These are phyloP conservation scores for Termitomyces sp. DNA, from an alignment of 768 basidiomycete genomes.

Conservation along the genomic window DNA sequence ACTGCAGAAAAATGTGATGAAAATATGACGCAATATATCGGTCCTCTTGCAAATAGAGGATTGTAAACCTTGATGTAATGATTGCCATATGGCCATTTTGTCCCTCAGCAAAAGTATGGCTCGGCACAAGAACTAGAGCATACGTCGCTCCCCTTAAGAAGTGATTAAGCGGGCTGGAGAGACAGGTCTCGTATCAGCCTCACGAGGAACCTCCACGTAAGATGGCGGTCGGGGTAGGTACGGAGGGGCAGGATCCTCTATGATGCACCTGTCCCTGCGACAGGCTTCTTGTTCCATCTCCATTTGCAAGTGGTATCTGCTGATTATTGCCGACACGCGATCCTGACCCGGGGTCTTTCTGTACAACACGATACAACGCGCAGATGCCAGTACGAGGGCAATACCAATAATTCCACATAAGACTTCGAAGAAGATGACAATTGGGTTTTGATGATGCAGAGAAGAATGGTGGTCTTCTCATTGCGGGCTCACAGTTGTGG, in stretches of 20 bases:
- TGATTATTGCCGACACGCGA: slow-evolving; percentile 37
- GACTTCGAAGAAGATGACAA: slow-evolving; percentile 42
- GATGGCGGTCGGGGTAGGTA: slow-evolving; percentile 49
- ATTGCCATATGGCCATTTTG: neutral
- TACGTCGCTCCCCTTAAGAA: slow-evolving; percentile 1
- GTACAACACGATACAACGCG: slow-evolving; percentile 43
- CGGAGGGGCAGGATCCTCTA: slow-evolving; percentile 47
- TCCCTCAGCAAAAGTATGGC: slow-evolving; percentile 4
- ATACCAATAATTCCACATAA: slow-evolving; percentile 40
- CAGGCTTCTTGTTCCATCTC: slow-evolving; percentile 48
- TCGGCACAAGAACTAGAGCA: slow-evolving; percentile 1
- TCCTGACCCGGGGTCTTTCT: slow-evolving; percentile 42
- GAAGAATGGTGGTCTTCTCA: slow-evolving; percentile 13
- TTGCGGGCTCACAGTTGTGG: slow-evolving; percentile 5
- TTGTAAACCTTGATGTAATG: neutral
- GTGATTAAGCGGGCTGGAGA: slow-evolving; percentile 6
- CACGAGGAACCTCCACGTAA: slow-evolving; percentile 27
- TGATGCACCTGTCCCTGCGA: slow-evolving; percentile 21
- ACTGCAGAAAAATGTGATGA: neutral
- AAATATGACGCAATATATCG: neutral
- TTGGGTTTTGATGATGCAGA: slow-evolving; percentile 25
- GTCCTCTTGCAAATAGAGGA: neutral
- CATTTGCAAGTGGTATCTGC: slow-evolving; percentile 43
- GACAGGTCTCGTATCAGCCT: slow-evolving; percentile 2
- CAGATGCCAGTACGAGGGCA: slow-evolving; percentile 30